Percentiles rank a stretch among this genome's conserved stretches.
Conservation (phyloP, 2,329 filamentous ascomycete species). For the Scedosporium minutisporum region DNA sequence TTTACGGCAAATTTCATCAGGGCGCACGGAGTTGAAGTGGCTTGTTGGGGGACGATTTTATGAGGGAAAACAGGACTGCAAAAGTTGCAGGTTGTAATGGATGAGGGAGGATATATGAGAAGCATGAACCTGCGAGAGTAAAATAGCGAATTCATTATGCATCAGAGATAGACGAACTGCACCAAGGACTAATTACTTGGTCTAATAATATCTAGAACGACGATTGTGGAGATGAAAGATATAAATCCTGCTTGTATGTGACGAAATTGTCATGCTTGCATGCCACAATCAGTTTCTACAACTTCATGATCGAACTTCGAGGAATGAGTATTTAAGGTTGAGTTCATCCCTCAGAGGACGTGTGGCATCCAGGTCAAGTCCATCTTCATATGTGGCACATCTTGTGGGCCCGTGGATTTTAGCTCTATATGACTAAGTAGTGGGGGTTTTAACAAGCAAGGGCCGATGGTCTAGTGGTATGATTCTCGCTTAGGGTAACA, state of each 20-base stretch:
- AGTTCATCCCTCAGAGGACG: background rate
- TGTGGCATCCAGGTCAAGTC: too few species aligned
- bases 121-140: background rate
- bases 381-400: too few species aligned
- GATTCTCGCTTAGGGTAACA: constrained; percentile 57
- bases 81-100: background rate
- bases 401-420: background rate
- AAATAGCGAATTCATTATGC: background rate
- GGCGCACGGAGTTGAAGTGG: background rate
- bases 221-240: background rate
- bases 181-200: background rate
- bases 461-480: constrained; percentile 53
- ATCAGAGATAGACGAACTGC: background rate
- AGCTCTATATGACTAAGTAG: background rate
- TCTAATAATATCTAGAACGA: background rate
- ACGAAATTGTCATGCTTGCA: background rate
- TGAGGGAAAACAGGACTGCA: too few species aligned
- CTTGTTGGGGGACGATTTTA: background rate
- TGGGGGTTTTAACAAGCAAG: background rate
- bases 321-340: background rate
- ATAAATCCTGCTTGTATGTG: background rate
- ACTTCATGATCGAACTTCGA: background rate
- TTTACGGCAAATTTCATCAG: background rate
- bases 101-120: background rate
- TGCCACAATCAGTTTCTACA: too few species aligned